These are phyloP conservation scores for Lagenaria siceraria DNA, from an alignment of 306 rosid genomes.

Conservation along the genomic window DNA sequence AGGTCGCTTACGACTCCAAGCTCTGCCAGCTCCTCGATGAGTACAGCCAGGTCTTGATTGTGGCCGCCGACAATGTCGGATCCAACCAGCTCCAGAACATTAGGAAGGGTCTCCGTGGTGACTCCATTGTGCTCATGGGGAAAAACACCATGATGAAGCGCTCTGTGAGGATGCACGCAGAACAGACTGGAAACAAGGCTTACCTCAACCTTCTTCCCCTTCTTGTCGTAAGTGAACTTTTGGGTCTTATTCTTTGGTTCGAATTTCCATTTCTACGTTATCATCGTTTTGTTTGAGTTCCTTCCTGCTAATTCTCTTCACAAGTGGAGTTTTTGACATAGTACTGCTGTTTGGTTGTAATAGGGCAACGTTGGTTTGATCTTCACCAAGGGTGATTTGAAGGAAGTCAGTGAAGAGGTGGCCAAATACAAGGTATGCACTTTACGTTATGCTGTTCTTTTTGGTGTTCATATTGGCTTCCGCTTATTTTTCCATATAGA, in stretches of 20 bases:
- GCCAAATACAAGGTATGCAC: constrained; percentile 72
- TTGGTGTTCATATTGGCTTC: background rate
- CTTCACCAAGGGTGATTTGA: constrained; percentile 87
- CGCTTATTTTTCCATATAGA: background rate
- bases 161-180: constrained; percentile 49
- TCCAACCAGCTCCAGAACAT: constrained; percentile 81
- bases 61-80: constrained; percentile 85
- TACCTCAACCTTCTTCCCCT: constrained; percentile 72
- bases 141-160: constrained; percentile 99
- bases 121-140: constrained; percentile 80
- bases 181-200: constrained; percentile 51
- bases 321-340: too few species aligned
- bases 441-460: background rate
- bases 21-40: constrained; percentile 65
- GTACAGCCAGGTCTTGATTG: constrained; percentile 57
- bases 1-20: constrained; percentile 57
- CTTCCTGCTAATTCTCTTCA: background rate
- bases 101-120: constrained; percentile 72
- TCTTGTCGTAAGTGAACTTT: constrained; percentile 33
- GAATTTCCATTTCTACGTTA: too few species aligned
- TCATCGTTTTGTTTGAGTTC: background rate
- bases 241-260: background rate
- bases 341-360: background rate
- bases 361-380: constrained; percentile 88
- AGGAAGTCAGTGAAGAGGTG: constrained; percentile 91